Percentiles rank a stretch among this genome's conserved stretches.
Evolutionary conservation across 352 stramenopile species (phyloP).

Genomic region (Phytophthora lateralis): DNA sequence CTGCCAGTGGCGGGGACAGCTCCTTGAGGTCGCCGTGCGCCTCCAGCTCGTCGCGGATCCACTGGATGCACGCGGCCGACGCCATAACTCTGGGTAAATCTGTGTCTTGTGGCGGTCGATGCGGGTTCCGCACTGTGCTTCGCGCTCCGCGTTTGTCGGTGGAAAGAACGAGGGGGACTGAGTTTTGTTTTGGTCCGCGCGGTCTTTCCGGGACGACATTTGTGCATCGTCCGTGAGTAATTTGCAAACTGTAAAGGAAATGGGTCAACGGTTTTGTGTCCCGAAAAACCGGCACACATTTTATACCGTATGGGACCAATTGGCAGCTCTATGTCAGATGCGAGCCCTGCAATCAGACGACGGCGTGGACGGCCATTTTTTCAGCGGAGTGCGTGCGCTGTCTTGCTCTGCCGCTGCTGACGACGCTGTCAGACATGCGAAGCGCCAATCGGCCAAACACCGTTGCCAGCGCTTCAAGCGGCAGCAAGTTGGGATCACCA

Average conservation of each 20-base stretch:
- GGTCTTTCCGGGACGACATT: background rate
- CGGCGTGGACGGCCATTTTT: slow-evolving; percentile 27
- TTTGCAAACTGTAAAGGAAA: too few species aligned
- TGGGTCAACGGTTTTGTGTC: too few species aligned
- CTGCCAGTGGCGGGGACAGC: slow-evolving; percentile 34
- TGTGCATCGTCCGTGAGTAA: too few species aligned
- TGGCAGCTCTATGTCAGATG: slow-evolving; percentile 23
- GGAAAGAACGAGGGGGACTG: background rate
- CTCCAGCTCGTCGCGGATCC: slow-evolving; percentile 64
- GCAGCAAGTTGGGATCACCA: background rate
- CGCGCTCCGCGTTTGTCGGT: slow-evolving; percentile 15
- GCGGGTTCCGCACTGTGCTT: slow-evolving; percentile 26
- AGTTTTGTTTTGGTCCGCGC: background rate
- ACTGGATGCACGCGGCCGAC: slow-evolving; percentile 50
- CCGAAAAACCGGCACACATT: background rate
- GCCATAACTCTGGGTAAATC: slow-evolving; percentile 19
- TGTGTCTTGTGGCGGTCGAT: background rate
- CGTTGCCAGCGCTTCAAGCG: background rate
- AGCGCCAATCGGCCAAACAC: background rate
- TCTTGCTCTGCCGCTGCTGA: slow-evolving; percentile 11
- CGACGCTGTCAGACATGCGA: slow-evolving; percentile 9
- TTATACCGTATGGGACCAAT: background rate
- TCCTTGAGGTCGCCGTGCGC: slow-evolving; percentile 33
- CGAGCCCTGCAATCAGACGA: slow-evolving; percentile 18
- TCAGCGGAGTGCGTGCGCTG: slow-evolving; percentile 16